Base-by-base conservation (phyloP, 176 grass and related monocot genomes). In the Tuctoria greenei region DNA sequence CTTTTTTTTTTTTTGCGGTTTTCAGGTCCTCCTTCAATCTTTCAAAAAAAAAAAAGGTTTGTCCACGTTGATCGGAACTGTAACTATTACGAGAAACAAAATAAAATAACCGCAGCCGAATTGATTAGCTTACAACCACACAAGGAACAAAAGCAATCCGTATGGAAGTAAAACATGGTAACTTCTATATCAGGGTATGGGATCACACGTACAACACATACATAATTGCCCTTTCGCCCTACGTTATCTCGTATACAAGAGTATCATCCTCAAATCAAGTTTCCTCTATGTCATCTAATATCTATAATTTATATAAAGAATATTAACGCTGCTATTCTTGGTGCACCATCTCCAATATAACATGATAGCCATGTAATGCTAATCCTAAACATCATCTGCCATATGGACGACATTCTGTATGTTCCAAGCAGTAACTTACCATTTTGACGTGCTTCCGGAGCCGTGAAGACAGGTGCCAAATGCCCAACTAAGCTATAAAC, bases 241-340 rank as follows among this genome's bases (percentile, higher is more conserved):
- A 83, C 67, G 73, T 83, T 79, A 83, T 73, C 74, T 83, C 79
- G 61, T 87, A 87, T 79, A 83, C 83, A 87, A 87, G 80, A 87
- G 82, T 87, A 74, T n/a, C 70, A 26, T 76, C 57, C 70, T 69
- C 70, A 42, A 62, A 76, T 71, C 73, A 61, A 87, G 79, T 56
- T 50, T 78, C 61, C 61, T 61, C 50, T 61, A 75, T 87, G 79
- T 73, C 60, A 83, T 78, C 74, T 43, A 43, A 43, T 43, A 43
- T 12, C 42, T 87, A 62, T 73, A 79, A 79, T 51, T 83, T 87
- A 78, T 62, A 36, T 78, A 42, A 68, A 78, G 61, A 79, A 77
- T 73, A 60, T 25, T 34, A 49, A 59, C 16, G 41, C 51, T 72
- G 76, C 79, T 79, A 67, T 24, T 46, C 60, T 50, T 66, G 61